Evolutionary conservation across 495 filamentous ascomycete genomes (phyloP), one percentile per base, ranked within the genome.

Genomic region (Aspergillus bertholletiae): DNA sequence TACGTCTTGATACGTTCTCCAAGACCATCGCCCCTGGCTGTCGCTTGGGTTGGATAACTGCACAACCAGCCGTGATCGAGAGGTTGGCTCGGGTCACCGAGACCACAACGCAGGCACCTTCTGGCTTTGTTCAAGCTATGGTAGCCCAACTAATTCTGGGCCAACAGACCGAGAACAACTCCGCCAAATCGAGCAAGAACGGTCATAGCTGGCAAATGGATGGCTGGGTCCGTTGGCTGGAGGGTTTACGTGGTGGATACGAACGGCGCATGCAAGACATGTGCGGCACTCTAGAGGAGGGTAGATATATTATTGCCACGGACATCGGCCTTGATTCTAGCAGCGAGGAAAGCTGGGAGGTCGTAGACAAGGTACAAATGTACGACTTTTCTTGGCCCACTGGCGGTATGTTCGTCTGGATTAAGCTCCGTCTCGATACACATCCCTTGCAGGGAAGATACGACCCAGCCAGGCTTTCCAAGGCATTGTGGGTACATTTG

Each of bases 331-430:
- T 13, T 60, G 70, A 68, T 0, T 69, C 69, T 7, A 51, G 69
- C 20, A 61, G 55, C 13, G 55, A 63, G 1, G 73, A 78, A 32
- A 65, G 84, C n/a, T 86, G 82, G 73, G 74, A 75, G 40, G 77
- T 89, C 41, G 75, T 96, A 9, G 80, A 84, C 40, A 88, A 87
- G 61, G 81, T 79, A 0, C 73, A 76, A 30, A 83, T 96, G 60
- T 90, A 82, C 67, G 75, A 83, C 44, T 96, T 94, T 63, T 63
- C 75, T 44, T 87, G 85, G 78, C 93, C 92, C 1, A 80, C 84
- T n/a, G 93, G 85, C 15, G 93, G 93, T 57, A 96, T 96, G 92
- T 96, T 96, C 66, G 68, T 94, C 21, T 97, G 92, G 92, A 58
- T 96, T 0, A 74, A 81, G 18, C 59, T 94, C 21, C 67, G 80